These are phyloP conservation scores for Colletotrichum sidae DNA, from an alignment of 2,329 filamentous ascomycete species.

Conservation along the genomic window DNA sequence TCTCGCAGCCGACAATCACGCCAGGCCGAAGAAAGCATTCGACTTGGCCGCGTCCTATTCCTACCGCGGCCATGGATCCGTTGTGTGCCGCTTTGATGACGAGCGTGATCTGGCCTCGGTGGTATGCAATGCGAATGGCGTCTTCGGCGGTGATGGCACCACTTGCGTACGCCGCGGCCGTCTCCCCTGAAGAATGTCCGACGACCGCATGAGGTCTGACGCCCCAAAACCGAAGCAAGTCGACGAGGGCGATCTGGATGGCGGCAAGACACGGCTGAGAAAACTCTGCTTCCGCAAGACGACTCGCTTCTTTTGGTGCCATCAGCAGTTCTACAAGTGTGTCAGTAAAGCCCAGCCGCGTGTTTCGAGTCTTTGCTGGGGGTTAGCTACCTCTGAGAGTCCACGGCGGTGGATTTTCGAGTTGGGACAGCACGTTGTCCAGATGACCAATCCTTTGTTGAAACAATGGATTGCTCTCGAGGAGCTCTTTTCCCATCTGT, in stretches of 20 bases:
- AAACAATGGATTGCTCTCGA: conserved; percentile 26
- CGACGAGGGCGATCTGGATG: conserved; percentile 60
- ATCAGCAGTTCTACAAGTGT: conserved; percentile 36
- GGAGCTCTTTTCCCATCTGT: conserved; percentile 37
- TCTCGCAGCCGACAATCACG: conserved; percentile 56
- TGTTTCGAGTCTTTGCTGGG: not conserved
- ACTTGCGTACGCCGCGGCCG: conserved; percentile 53
- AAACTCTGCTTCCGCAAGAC: conserved; percentile 48
- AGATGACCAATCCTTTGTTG: conserved; percentile 30
- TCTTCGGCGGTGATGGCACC: conserved; percentile 44
- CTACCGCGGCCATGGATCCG: conserved; percentile 69
- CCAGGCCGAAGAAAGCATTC: conserved; percentile 45
- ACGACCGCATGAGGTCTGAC: conserved; percentile 47
- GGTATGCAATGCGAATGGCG: conserved; percentile 49
- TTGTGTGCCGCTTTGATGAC: conserved; percentile 34
- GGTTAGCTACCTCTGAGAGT: conserved; percentile 35
- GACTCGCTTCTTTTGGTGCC: conserved; percentile 22
- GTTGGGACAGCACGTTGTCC: conserved; percentile 24
- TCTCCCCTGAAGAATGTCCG: conserved; percentile 55
- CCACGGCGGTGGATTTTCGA: conserved; percentile 8
- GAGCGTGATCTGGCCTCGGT: conserved; percentile 47
- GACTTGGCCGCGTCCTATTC: conserved; percentile 48
- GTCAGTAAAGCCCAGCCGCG: not conserved
- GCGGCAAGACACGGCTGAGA: conserved; percentile 58
- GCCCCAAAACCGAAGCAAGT: conserved; percentile 47